A percentile compares a stretch with the other conserved stretches of the same genome.
Evolutionary conservation across 306 rosid genomes (phyloP).

Genomic region (Quercus dentata): DNA sequence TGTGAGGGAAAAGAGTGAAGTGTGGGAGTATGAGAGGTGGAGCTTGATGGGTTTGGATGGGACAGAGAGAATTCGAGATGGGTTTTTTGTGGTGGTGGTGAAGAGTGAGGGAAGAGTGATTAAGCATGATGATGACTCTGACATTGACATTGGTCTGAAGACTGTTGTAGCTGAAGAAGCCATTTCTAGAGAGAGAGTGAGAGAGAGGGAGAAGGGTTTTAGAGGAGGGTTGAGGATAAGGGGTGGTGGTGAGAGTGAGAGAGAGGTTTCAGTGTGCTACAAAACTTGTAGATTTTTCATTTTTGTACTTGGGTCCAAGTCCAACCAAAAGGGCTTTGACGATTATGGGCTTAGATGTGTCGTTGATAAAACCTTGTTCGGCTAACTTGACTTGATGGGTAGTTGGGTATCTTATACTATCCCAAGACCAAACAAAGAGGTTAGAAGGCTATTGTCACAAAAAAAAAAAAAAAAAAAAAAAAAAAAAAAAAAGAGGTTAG

Average conservation of each 20-base stretch:
- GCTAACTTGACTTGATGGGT: no score
- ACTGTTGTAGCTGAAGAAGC: slow-evolving; percentile 40
- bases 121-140: slow-evolving; percentile 56
- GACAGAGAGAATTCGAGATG: slow-evolving; percentile 31
- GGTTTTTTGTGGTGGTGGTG: slow-evolving; percentile 30
- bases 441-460: no score
- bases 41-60: slow-evolving; percentile 43
- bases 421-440: no score
- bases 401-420: no score
- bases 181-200: slow-evolving; percentile 18
- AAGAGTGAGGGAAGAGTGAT: slow-evolving; percentile 54
- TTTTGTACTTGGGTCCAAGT: background rate
- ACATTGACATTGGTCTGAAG: slow-evolving; percentile 51
- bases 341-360: background rate
- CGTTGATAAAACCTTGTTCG: no score
- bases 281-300: background rate
- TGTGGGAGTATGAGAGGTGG: slow-evolving; percentile 32
- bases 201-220: slow-evolving; percentile 18
- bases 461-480: no score
- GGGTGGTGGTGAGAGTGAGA: slow-evolving; percentile 3
- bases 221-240: slow-evolving; percentile 49
- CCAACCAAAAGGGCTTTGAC: background rate
- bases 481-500: no score
- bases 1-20: slow-evolving; percentile 31
- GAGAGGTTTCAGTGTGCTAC: background rate